Conservation (phyloP, 306 rosid species). For the Fagus crenata region DNA sequence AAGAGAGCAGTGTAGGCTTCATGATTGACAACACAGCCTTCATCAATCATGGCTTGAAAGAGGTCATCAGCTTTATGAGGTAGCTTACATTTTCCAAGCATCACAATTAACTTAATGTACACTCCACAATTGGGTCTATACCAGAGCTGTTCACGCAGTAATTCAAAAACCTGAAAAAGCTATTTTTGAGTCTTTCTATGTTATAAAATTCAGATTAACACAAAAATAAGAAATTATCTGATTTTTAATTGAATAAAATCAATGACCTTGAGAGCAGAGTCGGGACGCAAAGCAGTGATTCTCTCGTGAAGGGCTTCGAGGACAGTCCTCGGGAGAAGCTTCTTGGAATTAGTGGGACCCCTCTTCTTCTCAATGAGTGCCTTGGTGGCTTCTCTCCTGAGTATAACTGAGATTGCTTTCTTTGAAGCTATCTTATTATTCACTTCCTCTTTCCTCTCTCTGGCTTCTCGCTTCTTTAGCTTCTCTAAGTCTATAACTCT, state of each 20-base stretch:
- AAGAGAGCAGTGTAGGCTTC: slow-evolving; percentile 87
- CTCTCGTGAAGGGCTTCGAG: slow-evolving; percentile 90
- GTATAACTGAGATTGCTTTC: slow-evolving; percentile 81
- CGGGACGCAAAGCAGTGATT: slow-evolving; percentile 76
- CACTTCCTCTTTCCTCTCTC: slow-evolving; percentile 71
- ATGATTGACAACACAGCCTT: slow-evolving; percentile 63
- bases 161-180: slow-evolving; percentile 70
- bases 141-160: slow-evolving; percentile 86
- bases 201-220: slow-evolving; percentile 8
- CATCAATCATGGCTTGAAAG: slow-evolving; percentile 79
- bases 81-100: slow-evolving; percentile 96
- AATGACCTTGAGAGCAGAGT: slow-evolving; percentile 86
- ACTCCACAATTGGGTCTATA: slow-evolving; percentile 71
- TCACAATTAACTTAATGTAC: slow-evolving; percentile 78
- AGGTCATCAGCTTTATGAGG: slow-evolving; percentile 78
- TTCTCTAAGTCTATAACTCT: slow-evolving; percentile 43
- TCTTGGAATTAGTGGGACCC: slow-evolving; percentile 74
- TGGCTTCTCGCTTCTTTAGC: slow-evolving; percentile 48
- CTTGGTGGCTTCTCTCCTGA: slow-evolving; percentile 83
- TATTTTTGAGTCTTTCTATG: background rate
- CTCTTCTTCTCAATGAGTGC: slow-evolving; percentile 74
- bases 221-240: no score
- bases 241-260: no score
- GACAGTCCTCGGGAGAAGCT: slow-evolving; percentile 75
- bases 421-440: slow-evolving; percentile 70